phyloP scores from a whole-genome alignment of 805 yeast species.

The Candida awuae region DNA sequence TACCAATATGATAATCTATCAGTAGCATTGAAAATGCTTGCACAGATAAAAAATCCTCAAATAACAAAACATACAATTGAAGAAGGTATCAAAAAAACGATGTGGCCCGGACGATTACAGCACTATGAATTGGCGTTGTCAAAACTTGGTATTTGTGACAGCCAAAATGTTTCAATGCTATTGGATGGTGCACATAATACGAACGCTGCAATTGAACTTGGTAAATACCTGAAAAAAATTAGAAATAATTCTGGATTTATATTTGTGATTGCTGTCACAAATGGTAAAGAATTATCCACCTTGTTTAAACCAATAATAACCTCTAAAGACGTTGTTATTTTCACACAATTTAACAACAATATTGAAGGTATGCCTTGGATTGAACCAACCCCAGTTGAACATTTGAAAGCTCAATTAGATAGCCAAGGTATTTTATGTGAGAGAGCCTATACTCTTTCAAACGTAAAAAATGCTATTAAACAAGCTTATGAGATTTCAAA shows the following conservation, averaged over 20 bases:
- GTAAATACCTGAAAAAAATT: constrained; percentile 37
- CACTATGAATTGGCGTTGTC: constrained; percentile 26
- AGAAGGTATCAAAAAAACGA: constrained; percentile 45
- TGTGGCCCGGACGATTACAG: constrained; percentile 90
- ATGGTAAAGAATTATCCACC: constrained; percentile 53
- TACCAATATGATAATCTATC: constrained; percentile 68
- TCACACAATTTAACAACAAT: constrained; percentile 48
- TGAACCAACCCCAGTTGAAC: constrained; percentile 33
- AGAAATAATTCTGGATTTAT: constrained; percentile 25
- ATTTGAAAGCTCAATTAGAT: constrained; percentile 22
- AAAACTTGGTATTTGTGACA: constrained; percentile 1
- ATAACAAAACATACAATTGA: constrained; percentile 27
- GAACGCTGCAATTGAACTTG: constrained; percentile 71
- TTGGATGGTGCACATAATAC: constrained; percentile 93
- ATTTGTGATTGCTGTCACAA: constrained; percentile 68
- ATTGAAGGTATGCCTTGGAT: constrained; percentile 98
- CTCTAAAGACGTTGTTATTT: constrained; percentile 47
- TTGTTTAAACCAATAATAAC: constrained; percentile 43
- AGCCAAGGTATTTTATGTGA: constrained; percentile 19
- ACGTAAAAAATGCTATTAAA: constrained; percentile 24
- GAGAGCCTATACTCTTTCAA: constrained; percentile 2
- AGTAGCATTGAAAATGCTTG: constrained; percentile 54
- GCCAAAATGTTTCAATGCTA: constrained; percentile 32
- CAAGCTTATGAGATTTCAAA: constrained; percentile 15
- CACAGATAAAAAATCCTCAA: constrained; percentile 21